Evolutionary conservation across 225 moss, liverwort and hornwort species (phyloP), one percentile per base, ranked within the genome.

Genomic region (Sphagnum tenellum): DNA sequence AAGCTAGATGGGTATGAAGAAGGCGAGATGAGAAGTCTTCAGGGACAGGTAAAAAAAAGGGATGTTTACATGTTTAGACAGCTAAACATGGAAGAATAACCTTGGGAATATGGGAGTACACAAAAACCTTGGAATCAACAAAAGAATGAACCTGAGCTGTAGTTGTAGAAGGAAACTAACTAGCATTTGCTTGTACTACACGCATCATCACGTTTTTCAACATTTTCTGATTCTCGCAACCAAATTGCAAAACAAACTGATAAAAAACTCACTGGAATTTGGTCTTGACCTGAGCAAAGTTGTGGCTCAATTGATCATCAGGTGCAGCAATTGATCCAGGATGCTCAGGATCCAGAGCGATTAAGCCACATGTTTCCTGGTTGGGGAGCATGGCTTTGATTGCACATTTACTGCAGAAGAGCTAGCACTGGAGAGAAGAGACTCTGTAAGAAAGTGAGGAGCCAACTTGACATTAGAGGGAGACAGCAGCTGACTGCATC

Each of bases 21-120:
- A 81, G 90, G 90, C 29, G 98, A 98, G 74, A 98, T 98, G 98
- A 86, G 98, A 80, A 93, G 98, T 72, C 89, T 98, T 51, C 87
- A 90, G 75, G 98, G 98, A 72, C 98, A 98, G 87, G 92, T 96
- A 77, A 12, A 8, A 12, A 12, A 29, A 29, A 29, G 29, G 29
- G 1, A 29, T 10, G 48, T 44, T 51, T 45, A 63, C 13, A 8
- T 0, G 62, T 6, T 44, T 8, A 50, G 12, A 4, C 55, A 4
- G 57, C 46, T 6, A 10, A 7, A 53, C 7, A 53, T 53, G 53
- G 53, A 6, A 10, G 7, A 53, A 53, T 0, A 6, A 53, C 1
- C 10, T 53, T 53, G 53, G 10, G 10, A 53, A 53, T 6, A 10
- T 53, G 10, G 53, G 10, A 10, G 7, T 6, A 53, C 7, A 10